phyloP scores from a whole-genome alignment of 345 rosid genomes.

The Crucihimalaya himalaica region DNA sequence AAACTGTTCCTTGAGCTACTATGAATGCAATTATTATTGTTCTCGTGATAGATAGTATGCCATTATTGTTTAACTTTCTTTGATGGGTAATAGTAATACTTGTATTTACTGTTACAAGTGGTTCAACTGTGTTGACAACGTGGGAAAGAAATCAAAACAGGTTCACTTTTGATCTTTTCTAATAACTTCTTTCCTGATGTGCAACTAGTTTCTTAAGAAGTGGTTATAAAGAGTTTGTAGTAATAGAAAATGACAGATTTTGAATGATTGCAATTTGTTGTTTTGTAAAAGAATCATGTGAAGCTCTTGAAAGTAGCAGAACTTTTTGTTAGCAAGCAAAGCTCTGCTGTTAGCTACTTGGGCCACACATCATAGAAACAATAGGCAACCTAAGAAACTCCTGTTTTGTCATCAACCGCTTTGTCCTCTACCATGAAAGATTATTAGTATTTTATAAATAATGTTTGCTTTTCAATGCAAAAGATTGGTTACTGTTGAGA shows the following conservation, averaged over 20 bases:
- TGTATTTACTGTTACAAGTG: constrained; percentile 5
- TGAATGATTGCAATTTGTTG: constrained; percentile 38
- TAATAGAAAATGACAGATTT: constrained; percentile 31
- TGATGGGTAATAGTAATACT: constrained; percentile 8
- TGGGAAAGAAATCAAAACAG: constrained; percentile 35
- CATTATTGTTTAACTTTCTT: constrained; percentile 15
- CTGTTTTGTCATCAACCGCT: constrained; percentile 33
- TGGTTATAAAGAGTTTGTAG: constrained; percentile 35
- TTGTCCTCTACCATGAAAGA: constrained; percentile 32
- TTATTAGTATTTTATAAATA: constrained; percentile 20
- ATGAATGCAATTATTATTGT: not conserved
- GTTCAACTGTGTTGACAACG: constrained; percentile 25
- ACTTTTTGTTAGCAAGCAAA: constrained; percentile 30
- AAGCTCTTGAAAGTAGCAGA: constrained; percentile 34
- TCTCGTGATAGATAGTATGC: constrained; percentile 3
- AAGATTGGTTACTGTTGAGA: not conserved
- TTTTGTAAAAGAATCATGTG: constrained; percentile 38
- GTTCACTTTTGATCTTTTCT: constrained; percentile 25
- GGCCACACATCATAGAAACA: constrained; percentile 40
- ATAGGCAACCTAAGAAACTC: constrained; percentile 41
- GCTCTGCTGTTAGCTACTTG: constrained; percentile 38
- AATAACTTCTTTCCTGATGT: constrained; percentile 35
- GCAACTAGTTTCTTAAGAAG: constrained; percentile 32
- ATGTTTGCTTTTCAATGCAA: constrained; percentile 4
- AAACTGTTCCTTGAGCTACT: constrained; percentile 16